phyloP scores from a whole-genome alignment of 768 basidiomycete species.

The Leccinum variicolor region DNA sequence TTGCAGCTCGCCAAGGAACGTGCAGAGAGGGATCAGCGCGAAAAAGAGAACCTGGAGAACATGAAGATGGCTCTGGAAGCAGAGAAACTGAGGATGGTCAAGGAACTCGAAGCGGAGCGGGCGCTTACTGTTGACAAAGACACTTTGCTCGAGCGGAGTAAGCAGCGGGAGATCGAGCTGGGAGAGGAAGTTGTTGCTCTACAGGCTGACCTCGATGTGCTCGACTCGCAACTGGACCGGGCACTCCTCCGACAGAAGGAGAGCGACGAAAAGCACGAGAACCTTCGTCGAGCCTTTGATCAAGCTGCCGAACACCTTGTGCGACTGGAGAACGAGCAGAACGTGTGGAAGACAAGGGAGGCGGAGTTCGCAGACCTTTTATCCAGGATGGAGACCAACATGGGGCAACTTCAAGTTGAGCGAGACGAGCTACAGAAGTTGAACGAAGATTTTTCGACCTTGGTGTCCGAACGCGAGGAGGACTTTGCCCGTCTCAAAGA shows the following conservation, averaged over 20 bases:
- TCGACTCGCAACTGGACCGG: conserved; percentile 84
- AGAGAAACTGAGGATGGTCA: conserved; percentile 80
- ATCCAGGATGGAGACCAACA: conserved; percentile 52
- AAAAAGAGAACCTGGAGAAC: conserved; percentile 72
- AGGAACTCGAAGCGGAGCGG: conserved; percentile 80
- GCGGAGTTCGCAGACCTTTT: conserved; percentile 57
- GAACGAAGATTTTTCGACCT: conserved; percentile 65
- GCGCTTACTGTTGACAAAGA: conserved; percentile 81
- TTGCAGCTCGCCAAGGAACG: conserved; percentile 75
- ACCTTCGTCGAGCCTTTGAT: conserved; percentile 70
- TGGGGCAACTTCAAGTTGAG: conserved; percentile 54
- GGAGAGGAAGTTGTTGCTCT: conserved; percentile 81
- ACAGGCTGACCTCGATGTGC: conserved; percentile 77
- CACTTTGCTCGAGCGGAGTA: conserved; percentile 73
- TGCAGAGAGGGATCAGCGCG: conserved; percentile 82
- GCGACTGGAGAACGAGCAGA: conserved; percentile 73
- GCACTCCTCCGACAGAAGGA: conserved; percentile 76
- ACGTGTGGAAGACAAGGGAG: conserved; percentile 64
- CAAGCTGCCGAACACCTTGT: conserved; percentile 85
- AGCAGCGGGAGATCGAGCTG: conserved; percentile 78
- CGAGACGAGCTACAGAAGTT: conserved; percentile 62
- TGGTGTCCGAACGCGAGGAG: conserved; percentile 74
- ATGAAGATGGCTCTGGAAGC: conserved; percentile 80
- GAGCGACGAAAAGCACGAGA: conserved; percentile 73
- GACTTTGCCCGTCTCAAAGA: conserved; percentile 73